These are phyloP conservation scores for Pulveroboletus sp. DNA, from an alignment of 768 basidiomycete genomes.

Conservation along the genomic window DNA sequence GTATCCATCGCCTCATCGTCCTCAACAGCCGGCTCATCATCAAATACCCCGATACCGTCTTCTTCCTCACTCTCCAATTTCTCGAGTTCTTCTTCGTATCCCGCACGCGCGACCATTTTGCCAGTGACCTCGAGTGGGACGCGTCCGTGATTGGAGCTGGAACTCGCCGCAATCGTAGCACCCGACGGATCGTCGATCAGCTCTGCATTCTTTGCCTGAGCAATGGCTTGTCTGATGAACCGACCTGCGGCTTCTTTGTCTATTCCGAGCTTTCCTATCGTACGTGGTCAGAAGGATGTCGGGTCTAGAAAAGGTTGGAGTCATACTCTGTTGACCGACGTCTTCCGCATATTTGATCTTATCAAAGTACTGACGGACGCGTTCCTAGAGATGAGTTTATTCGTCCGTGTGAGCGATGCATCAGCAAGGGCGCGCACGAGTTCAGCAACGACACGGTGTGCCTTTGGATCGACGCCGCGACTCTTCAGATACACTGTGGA, in stretches of 20 bases:
- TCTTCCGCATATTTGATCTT: conserved; percentile 77
- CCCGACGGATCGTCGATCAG: conserved; percentile 32
- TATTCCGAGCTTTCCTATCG: conserved; percentile 42
- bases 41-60: conserved; percentile 36
- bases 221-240: conserved; percentile 81
- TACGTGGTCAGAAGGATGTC: not conserved
- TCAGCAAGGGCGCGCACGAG: conserved; percentile 19
- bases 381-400: conserved; percentile 42
- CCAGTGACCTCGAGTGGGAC: conserved; percentile 56
- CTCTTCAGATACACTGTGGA: conserved; percentile 73
- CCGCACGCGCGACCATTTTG: conserved; percentile 69
- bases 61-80: conserved; percentile 41
- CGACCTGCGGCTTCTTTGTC: conserved; percentile 78
- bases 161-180: not conserved
- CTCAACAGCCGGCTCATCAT: conserved; percentile 17
- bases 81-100: conserved; percentile 54
- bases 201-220: conserved; percentile 45
- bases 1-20: conserved; percentile 8
- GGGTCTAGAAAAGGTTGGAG: not conserved
- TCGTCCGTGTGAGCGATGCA: not conserved
- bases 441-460: conserved; percentile 73
- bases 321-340: conserved; percentile 43
- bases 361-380: conserved; percentile 75
- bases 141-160: conserved; percentile 18
- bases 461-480: conserved; percentile 72